These are phyloP conservation scores for Salicornia ramosissima DNA, from an alignment of 148 eudicot genomes.

Conservation along the genomic window DNA sequence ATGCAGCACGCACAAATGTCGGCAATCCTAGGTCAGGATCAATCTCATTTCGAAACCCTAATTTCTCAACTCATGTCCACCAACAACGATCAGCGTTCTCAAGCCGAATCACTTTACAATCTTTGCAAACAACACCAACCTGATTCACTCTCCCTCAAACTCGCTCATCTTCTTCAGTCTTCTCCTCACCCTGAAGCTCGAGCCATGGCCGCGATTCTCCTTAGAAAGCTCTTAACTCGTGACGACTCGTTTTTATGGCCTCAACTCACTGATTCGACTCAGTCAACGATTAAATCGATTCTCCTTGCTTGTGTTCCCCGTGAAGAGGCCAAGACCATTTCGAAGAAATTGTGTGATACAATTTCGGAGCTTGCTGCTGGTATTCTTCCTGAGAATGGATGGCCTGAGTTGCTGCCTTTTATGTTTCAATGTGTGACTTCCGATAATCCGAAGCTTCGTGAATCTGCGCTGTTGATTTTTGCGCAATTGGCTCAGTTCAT, in stretches of 20 bases:
- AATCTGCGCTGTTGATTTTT: constrained; percentile 63
- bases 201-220: constrained; percentile 48
- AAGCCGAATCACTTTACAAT: constrained; percentile 57
- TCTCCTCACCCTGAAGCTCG: constrained; percentile 44
- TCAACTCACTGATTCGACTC: constrained; percentile 47
- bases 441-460: constrained; percentile 43
- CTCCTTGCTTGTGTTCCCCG: constrained; percentile 50
- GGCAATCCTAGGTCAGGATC: constrained; percentile 54
- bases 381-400: constrained; percentile 61
- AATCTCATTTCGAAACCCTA: constrained; percentile 54
- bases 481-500: constrained; percentile 75
- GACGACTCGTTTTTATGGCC: constrained; percentile 49
- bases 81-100: constrained; percentile 52
- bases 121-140: constrained; percentile 53
- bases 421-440: constrained; percentile 71
- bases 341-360: constrained; percentile 71
- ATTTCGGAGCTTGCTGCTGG: constrained; percentile 79
- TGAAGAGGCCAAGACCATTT: constrained; percentile 50
- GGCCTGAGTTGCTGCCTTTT: constrained; percentile 77
- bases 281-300: constrained; percentile 47
- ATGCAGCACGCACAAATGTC: constrained; percentile 44
- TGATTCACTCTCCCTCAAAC: constrained; percentile 44
- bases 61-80: constrained; percentile 67
- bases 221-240: constrained; percentile 44
- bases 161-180: constrained; percentile 38